Conservation (phyloP, 2,329 filamentous ascomycete genomes). For the Penicillium aurantiogriseum region DNA sequence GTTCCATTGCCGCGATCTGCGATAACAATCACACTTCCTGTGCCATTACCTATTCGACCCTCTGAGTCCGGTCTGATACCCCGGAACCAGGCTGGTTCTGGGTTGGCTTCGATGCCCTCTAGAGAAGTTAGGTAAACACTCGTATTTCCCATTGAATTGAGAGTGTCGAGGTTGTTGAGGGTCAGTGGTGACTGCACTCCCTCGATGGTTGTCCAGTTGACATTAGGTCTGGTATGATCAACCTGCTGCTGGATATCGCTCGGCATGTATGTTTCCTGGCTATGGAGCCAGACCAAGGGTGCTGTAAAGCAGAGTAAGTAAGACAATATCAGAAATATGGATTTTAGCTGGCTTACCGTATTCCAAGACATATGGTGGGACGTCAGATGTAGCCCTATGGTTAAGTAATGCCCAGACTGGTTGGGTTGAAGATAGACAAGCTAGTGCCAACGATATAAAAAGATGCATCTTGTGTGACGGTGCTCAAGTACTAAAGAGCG, state of each 20-base stretch:
- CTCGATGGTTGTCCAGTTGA: constrained; percentile 43
- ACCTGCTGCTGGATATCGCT: constrained; percentile 51
- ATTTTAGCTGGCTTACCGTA: constrained; percentile 39
- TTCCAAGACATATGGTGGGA: constrained; percentile 47
- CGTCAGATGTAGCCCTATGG: constrained; percentile 16
- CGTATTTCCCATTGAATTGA: constrained; percentile 48
- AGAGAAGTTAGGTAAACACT: constrained; percentile 52
- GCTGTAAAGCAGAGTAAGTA: constrained; percentile 34
- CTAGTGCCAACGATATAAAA: constrained; percentile 9
- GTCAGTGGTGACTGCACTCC: constrained; percentile 43
- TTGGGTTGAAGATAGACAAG: constrained; percentile 1
- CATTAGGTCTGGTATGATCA: constrained; percentile 46
- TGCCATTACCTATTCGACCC: constrained; percentile 53
- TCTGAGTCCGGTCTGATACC: constrained; percentile 54
- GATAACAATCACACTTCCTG: constrained; percentile 55
- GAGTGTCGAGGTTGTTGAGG: constrained; percentile 48
- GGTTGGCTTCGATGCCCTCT: constrained; percentile 45
- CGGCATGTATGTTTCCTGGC: constrained; percentile 50
- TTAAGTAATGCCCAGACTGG: background rate
- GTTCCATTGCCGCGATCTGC: constrained; percentile 54
- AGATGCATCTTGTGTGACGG: constrained; percentile 4
- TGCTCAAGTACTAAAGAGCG: background rate
- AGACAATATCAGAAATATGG: background rate
- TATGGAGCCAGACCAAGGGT: constrained; percentile 53
- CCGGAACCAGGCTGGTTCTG: constrained; percentile 48